Percentiles rank a stretch among this genome's conserved stretches.
These are phyloP conservation scores for Mortierella sp. DNA, from an alignment of 371 early-diverging fungal species.

Conservation along the genomic window DNA sequence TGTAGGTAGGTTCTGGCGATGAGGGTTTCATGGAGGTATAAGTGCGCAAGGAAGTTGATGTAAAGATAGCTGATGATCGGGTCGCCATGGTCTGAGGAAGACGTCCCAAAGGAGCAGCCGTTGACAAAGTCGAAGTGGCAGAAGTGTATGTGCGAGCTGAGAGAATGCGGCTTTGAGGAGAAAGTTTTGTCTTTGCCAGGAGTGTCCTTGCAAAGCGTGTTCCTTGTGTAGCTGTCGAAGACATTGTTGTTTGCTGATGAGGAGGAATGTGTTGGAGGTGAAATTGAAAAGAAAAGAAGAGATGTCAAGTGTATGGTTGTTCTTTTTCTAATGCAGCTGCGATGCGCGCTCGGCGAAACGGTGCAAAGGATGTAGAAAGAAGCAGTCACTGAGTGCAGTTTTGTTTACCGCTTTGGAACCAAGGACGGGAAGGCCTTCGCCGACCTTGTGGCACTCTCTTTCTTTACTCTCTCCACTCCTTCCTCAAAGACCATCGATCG, in stretches of 20 bases:
- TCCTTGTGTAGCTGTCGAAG: slow-evolving; percentile 10
- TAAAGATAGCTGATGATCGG: not conserved
- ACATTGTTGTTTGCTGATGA: not conserved
- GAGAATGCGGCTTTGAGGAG: not conserved
- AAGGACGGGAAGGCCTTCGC: not conserved
- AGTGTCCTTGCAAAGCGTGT: slow-evolving; percentile 18
- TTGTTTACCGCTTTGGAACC: slow-evolving; percentile 11
- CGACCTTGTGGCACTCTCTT: not conserved
- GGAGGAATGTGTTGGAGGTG: not conserved
- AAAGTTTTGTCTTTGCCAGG: slow-evolving; percentile 6
- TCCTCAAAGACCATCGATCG: not conserved
- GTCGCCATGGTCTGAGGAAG: not conserved
- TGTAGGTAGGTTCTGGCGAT: slow-evolving; percentile 24
- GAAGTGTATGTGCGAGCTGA: not conserved
- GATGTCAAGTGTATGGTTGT: not conserved
- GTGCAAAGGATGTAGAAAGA: not conserved
- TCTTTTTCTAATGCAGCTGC: not conserved
- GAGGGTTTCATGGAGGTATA: slow-evolving; percentile 18
- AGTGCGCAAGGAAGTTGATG: slow-evolving; percentile 4
- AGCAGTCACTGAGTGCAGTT: slow-evolving; percentile 18
- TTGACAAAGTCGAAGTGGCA: not conserved
- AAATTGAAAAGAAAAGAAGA: not conserved
- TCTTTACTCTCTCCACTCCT: not conserved
- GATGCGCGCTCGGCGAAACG: slow-evolving; percentile 17
- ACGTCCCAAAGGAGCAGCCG: not conserved